A percentile compares a stretch with the other conserved stretches of the same genome.
Evolutionary conservation across 2,329 filamentous ascomycete species (phyloP).

Genomic region (Fusarium irregulare): DNA sequence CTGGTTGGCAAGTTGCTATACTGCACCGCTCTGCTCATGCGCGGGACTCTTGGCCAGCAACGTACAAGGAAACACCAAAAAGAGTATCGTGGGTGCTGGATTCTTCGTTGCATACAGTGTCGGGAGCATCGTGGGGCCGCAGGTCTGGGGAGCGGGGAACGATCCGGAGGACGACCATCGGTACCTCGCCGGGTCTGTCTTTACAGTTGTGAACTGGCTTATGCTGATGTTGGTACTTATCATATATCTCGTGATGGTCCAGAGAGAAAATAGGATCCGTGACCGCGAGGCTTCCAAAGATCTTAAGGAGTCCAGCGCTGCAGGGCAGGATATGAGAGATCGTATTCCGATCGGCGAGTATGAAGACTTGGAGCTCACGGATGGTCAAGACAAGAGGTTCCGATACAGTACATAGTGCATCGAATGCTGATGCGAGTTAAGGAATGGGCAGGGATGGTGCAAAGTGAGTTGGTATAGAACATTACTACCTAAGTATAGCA

Average conservation of each 20-base stretch:
- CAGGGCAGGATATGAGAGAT: slow-evolving; percentile 2
- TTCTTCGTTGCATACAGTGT: slow-evolving; percentile 47
- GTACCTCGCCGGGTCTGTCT: slow-evolving; percentile 39
- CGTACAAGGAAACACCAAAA: slow-evolving; percentile 49
- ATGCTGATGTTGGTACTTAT: slow-evolving; percentile 21
- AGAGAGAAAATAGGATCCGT: slow-evolving; percentile 21
- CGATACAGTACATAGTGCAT: slow-evolving; percentile 37
- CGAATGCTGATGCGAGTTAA: background rate
- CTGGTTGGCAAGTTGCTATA: slow-evolving; percentile 41
- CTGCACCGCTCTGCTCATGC: slow-evolving; percentile 34
- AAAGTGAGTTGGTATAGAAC: background rate
- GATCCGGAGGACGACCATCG: slow-evolving; percentile 39
- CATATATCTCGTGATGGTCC: slow-evolving; percentile 11
- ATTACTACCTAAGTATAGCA: background rate
- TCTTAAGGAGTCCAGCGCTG: background rate
- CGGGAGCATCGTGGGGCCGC: slow-evolving; percentile 43
- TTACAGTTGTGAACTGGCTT: slow-evolving; percentile 35
- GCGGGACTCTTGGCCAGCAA: slow-evolving; percentile 45
- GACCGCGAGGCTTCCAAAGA: slow-evolving; percentile 21
- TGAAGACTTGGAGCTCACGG: slow-evolving; percentile 40
- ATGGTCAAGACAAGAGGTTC: slow-evolving; percentile 41
- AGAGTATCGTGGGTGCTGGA: slow-evolving; percentile 36
- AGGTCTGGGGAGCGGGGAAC: slow-evolving; percentile 38
- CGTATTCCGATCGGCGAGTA: slow-evolving; percentile 17
- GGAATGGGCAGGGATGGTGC: background rate